A percentile compares a stretch with the other conserved stretches of the same genome.
Conservation (phyloP, 2,329 filamentous ascomycete species). For the Truncatella angustata region DNA sequence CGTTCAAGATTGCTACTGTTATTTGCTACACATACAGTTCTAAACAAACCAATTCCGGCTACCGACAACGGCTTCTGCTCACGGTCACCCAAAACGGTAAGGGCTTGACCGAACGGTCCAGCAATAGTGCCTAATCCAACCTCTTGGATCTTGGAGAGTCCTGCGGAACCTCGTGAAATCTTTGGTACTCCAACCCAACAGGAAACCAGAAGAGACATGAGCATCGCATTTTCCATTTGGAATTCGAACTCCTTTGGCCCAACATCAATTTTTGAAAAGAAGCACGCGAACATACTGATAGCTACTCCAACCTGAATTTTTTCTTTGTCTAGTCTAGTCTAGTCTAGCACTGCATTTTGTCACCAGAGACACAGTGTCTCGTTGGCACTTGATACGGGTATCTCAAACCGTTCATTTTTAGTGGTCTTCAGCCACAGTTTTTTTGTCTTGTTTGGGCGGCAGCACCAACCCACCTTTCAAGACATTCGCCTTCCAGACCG, state of each 20-base stretch:
- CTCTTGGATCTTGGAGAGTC: neutral
- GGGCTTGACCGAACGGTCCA: neutral
- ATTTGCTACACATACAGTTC: neutral
- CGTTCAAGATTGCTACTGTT: neutral
- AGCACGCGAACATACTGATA: neutral
- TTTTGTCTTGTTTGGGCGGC: neutral
- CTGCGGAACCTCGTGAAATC: too few species aligned
- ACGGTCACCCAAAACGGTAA: slow-evolving; percentile 12
- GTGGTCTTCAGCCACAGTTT: slow-evolving; percentile 6
- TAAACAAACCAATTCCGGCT: slow-evolving; percentile 4
- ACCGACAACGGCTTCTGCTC: slow-evolving; percentile 9
- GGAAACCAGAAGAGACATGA: slow-evolving; percentile 5
- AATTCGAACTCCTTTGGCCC: slow-evolving; percentile 7
- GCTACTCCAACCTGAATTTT: neutral
- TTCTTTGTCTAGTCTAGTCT: too few species aligned
- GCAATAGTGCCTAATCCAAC: neutral
- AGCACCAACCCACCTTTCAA: neutral
- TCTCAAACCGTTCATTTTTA: neutral
- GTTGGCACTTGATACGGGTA: neutral
- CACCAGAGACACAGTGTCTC: neutral
- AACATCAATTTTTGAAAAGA: slow-evolving; percentile 6
- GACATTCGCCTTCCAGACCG: slow-evolving; percentile 5
- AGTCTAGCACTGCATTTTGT: neutral
- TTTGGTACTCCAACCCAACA: too few species aligned
- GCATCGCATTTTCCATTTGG: neutral